These are phyloP conservation scores for Aspergillus eucalypticola DNA, from an alignment of 2,329 filamentous ascomycete genomes.

Conservation along the genomic window DNA sequence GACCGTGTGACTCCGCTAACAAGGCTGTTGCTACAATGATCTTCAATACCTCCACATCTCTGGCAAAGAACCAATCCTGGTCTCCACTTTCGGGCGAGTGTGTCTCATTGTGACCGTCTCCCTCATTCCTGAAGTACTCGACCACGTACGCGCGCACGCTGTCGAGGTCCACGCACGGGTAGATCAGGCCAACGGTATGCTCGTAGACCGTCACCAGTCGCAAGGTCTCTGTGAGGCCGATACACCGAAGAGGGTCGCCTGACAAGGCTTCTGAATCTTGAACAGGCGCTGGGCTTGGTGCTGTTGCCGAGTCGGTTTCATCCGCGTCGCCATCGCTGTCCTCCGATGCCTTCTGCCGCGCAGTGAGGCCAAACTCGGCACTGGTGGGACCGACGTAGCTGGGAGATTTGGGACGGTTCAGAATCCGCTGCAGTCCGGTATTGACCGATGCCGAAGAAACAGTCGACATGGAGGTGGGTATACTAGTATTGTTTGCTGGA, in stretches of 20 bases:
- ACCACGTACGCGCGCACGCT: conserved; percentile 56
- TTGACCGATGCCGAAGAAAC: conserved; percentile 16
- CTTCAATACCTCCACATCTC: conserved; percentile 70
- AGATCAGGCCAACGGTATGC: conserved; percentile 87
- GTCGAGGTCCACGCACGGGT: conserved; percentile 75
- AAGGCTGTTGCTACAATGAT: conserved; percentile 75
- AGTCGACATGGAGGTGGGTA: conserved; percentile 11
- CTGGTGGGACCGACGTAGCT: conserved; percentile 39
- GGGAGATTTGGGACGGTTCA: conserved; percentile 35
- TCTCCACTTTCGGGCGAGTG: conserved; percentile 13
- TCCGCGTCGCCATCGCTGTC: conserved; percentile 24
- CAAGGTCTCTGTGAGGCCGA: conserved; percentile 73
- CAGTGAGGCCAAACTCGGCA: conserved; percentile 37
- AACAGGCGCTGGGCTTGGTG: conserved; percentile 24
- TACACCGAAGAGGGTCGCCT: conserved; percentile 72
- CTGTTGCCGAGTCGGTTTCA: conserved; percentile 21
- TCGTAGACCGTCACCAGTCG: conserved; percentile 76
- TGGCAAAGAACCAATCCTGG: conserved; percentile 40
- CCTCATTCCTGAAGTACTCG: conserved; percentile 24
- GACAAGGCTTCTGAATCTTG: conserved; percentile 36
- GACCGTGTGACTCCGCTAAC: conserved; percentile 72
- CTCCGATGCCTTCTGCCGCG: conserved; percentile 13
- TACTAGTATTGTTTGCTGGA: conserved; percentile 13
- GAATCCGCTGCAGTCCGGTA: conserved; percentile 28
- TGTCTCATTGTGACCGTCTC: not conserved